These are phyloP conservation scores for Cymbopogon citratus DNA, from an alignment of 176 grass and related monocot species.

Conservation along the genomic window DNA sequence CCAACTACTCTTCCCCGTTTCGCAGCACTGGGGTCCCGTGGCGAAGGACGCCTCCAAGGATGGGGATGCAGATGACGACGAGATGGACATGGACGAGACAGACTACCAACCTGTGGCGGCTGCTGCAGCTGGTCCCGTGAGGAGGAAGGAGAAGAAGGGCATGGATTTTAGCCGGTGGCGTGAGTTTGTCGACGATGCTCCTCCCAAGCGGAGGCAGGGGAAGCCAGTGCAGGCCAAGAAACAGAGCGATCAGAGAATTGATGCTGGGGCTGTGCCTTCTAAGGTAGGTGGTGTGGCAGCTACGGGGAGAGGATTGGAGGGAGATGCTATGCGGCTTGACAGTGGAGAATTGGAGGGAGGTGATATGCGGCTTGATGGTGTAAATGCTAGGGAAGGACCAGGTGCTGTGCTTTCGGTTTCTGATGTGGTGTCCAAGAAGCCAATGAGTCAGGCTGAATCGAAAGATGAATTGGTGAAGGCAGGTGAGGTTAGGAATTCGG, in stretches of 20 bases:
- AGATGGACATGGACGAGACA: constrained; percentile 48
- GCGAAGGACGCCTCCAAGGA: neutral
- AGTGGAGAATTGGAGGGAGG: neutral
- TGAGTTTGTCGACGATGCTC: constrained; percentile 39
- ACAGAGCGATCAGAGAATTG: constrained; percentile 6
- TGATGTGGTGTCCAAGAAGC: neutral
- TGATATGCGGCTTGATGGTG: neutral
- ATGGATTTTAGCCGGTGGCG: constrained; percentile 75
- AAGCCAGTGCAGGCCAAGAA: constrained; percentile 20
- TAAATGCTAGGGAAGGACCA: neutral
- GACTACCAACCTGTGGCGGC: constrained; percentile 40
- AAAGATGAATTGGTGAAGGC: neutral
- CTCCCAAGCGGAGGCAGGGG: constrained; percentile 34
- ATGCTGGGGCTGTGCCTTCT: neutral
- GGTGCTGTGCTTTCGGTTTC: constrained; percentile 9
- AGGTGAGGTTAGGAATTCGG: neutral
- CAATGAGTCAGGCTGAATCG: neutral
- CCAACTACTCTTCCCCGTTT: neutral
- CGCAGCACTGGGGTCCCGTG: constrained; percentile 56
- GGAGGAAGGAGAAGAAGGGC: constrained; percentile 76
- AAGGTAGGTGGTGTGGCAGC: neutral
- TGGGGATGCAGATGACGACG: constrained; percentile 33
- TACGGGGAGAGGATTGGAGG: neutral
- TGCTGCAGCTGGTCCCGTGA: constrained; percentile 34
- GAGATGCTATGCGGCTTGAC: neutral